Evolutionary conservation across 441 rosid genomes (phyloP), one percentile per base, ranked within the genome.

Genomic region (Theobroma grandiflorum): DNA sequence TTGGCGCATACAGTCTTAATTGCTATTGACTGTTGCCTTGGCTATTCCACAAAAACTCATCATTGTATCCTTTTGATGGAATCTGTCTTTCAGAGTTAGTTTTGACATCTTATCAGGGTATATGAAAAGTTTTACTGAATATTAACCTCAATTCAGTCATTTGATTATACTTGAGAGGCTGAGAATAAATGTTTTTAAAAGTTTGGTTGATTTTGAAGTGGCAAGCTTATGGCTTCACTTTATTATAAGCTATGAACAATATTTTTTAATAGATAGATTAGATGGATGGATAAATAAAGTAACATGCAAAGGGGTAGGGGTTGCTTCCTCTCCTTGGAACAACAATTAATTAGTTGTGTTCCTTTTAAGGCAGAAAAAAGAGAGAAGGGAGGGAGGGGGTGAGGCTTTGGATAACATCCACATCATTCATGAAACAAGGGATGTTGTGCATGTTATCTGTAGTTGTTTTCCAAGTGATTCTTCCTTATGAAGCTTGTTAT

Each of bases 101-200:
- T 59, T 12, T n/a, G 6, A 49, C 26, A 40, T 35, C 20, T 26
- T 52, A 9, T 18, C 9, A 35, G 37, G 33, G 10, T 10, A 8
- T 16, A 35, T 35, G 33, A 1, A 53, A 70, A 18, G 8, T 70
- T 64, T 52, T 18, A 50, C 45, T 71, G 9, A 20, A 8, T 61
- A 35, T 71, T 33, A 52, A 18, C 61, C 8, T 16, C 43, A 33
- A 52, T 50, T 71, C 38, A 40, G 26, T 71, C 31, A 33, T 50
- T 57, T 50, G 53, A 33, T 71, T 33, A 71, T 71, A 26, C 75
- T 71, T 31, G 10, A 47, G 74, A 22, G 61, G 26, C 8, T 18
- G 31, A 71, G 61, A 33, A 33, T 52, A 50, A 71, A 9, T 4
- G 22, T 50, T 50, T 68, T 49, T 15, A 16, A 33, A 50, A 50